Evolutionary conservation across 148 eudicot species (phyloP).

Genomic region (Salicornia ramosissima): DNA sequence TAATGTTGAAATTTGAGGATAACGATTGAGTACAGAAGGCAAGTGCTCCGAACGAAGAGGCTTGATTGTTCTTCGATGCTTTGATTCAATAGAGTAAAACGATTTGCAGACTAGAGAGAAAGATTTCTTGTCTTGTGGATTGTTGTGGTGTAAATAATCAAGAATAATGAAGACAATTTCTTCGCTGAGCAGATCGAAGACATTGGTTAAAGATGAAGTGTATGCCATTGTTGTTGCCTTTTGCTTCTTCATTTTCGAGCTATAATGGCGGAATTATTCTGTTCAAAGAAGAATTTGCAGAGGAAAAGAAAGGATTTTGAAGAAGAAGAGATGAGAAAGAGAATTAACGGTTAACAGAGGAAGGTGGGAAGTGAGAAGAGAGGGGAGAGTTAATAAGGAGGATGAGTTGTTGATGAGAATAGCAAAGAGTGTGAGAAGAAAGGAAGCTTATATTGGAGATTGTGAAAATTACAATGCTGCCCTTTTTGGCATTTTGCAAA

Average conservation of each 20-base stretch:
- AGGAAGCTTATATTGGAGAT: background rate
- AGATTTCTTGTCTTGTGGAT: constrained; percentile 57
- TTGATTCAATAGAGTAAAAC: constrained; percentile 48
- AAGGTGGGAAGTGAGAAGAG: background rate
- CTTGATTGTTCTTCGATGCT: constrained; percentile 48
- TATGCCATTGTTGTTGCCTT: constrained; percentile 21
- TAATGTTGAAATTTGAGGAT: constrained; percentile 31
- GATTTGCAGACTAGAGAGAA: constrained; percentile 66
- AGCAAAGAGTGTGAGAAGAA: constrained; percentile 1
- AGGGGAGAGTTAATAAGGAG: background rate
- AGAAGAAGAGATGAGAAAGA: background rate
- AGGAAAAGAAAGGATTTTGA: constrained; percentile 1
- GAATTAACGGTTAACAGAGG: background rate
- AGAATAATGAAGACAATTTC: constrained; percentile 59
- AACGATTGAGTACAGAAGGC: constrained; percentile 39
- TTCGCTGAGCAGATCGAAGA: constrained; percentile 60
- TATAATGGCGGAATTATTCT: background rate
- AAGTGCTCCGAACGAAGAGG: constrained; percentile 61
- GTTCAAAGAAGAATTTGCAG: background rate
- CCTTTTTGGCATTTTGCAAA: constrained; percentile 30
- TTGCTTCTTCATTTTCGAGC: constrained; percentile 47
- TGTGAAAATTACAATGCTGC: constrained; percentile 27
- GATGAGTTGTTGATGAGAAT: constrained; percentile 3
- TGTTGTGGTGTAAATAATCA: constrained; percentile 40
- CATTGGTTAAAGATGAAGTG: constrained; percentile 12